Evolutionary conservation across 2,329 filamentous ascomycete species (phyloP).

Genomic region (Fusarium sarcochroum): DNA sequence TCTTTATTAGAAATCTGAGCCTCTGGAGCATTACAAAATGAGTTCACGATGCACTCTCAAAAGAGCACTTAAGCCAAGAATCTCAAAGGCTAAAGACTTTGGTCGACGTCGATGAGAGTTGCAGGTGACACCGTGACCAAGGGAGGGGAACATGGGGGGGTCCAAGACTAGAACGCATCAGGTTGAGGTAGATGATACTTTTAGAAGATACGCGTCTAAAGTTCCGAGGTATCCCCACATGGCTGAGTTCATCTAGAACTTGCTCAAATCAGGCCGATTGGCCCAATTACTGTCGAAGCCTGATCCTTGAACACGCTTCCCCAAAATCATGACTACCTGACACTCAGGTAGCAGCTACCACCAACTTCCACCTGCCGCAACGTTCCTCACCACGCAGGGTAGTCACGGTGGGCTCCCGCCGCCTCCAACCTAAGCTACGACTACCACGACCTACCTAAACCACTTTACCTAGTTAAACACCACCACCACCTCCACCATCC

Average conservation of each 20-base stretch:
- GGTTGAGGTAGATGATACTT: constrained; percentile 33
- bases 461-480: constrained; percentile 37
- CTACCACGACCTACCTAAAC: constrained; percentile 30
- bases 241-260: constrained; percentile 10
- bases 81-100: constrained; percentile 26
- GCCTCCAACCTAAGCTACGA: constrained; percentile 14
- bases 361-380: constrained; percentile 26
- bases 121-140: constrained; percentile 45
- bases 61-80: constrained; percentile 10
- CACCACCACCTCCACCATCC: constrained; percentile 31
- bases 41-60: constrained; percentile 2
- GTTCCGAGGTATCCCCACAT: constrained; percentile 43
- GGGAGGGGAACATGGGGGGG: constrained; percentile 37
- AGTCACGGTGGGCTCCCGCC: constrained; percentile 33
- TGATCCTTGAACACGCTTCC: constrained; percentile 16
- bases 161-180: constrained; percentile 21
- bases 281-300: constrained; percentile 17
- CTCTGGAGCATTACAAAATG: not conserved
- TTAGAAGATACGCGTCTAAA: constrained; percentile 11
- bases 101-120: constrained; percentile 44
- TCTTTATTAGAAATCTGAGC: constrained; percentile 18
- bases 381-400: constrained; percentile 28
- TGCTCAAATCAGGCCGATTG: constrained; percentile 9
- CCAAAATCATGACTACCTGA: constrained; percentile 31
- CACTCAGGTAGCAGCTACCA: constrained; percentile 17